Base-by-base conservation (phyloP, 139 green algal species). In the Chlamydomonas sp. region DNA sequence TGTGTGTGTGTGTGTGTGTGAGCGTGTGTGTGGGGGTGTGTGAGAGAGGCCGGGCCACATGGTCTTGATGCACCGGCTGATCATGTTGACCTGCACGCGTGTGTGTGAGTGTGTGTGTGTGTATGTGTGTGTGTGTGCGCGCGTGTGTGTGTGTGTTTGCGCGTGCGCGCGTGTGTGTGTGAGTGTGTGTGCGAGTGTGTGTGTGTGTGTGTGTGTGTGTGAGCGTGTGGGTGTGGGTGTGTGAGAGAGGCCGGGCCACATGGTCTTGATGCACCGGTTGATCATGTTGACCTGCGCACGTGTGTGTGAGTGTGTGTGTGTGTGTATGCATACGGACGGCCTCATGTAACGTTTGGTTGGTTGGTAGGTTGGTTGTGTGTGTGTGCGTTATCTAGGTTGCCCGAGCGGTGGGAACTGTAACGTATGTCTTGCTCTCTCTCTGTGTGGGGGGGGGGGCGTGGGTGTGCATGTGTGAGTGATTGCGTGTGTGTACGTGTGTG, bases 41-140 rank as follows among this genome's bases (percentile, higher is more conserved):
- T n/a, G n/a, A n/a, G 26, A 38, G 8, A 68, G 60, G 5, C 31
- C 28, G 8, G 60, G 60, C 60, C 60, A 68, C 34, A 68, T 16
- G 8, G 20, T 30, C 34, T 68, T 68, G 34, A 47, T 68, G 34
- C 30, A 49, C 10, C 60, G 60, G 60, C 48, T 68, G 60, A 68
- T 68, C 60, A 68, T 68, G 60, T 43, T 26, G 16, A 54, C 43
- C 43, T 54, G 43, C n/a, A n/a, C n/a, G n/a, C n/a, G n/a, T n/a
- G n/a, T n/a, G n/a, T n/a, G n/a, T n/a, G n/a, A n/a, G 43, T 54
- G 43, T 54, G 13, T n/a, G n/a, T n/a, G n/a, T n/a, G n/a, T n/a
- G n/a, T n/a, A n/a, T n/a, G n/a, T n/a, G n/a, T n/a, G n/a, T n/a
- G n/a, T n/a, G n/a, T n/a, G n/a, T n/a, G n/a, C n/a, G n/a, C n/a